Percentiles rank a stretch among this genome's conserved stretches.
These are phyloP conservation scores for Polychaeton citri DNA, from an alignment of 2,329 filamentous ascomycete genomes.

Conservation along the genomic window DNA sequence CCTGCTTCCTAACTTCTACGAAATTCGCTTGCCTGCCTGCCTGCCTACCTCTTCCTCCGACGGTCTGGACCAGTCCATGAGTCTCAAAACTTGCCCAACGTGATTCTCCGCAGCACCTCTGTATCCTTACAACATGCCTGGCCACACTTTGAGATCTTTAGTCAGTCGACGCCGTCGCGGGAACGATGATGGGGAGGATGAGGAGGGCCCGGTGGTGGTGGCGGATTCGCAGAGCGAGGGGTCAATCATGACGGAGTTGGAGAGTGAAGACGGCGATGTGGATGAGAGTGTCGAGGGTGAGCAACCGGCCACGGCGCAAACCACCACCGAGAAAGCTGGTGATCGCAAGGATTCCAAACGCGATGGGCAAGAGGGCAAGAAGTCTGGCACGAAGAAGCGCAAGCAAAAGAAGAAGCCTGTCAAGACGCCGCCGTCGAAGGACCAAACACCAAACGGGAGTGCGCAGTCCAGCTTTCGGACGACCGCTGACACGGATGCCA, in stretches of 20 bases:
- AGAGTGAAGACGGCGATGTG: conserved; percentile 40
- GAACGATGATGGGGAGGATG: conserved; percentile 59
- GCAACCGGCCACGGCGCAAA: neutral
- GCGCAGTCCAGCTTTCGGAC: conserved; percentile 23
- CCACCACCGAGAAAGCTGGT: neutral
- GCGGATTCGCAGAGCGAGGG: conserved; percentile 53
- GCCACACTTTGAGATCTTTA: conserved; percentile 47
- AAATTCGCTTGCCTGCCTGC: too few species aligned
- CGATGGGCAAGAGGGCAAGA: neutral
- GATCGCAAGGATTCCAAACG: neutral
- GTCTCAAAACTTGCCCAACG: too few species aligned
- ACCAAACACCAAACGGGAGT: conserved; percentile 20
- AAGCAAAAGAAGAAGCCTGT: conserved; percentile 15
- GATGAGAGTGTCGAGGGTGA: conserved; percentile 7
- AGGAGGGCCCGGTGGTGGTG: conserved; percentile 38
- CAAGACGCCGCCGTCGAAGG: conserved; percentile 12
- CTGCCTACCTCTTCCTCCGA: too few species aligned
- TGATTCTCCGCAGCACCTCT: too few species aligned
- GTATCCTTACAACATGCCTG: conserved; percentile 16
- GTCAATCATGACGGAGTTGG: conserved; percentile 42
- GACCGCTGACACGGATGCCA: conserved; percentile 44
- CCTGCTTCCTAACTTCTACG: neutral
- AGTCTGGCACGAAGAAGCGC: conserved; percentile 21
- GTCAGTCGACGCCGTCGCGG: conserved; percentile 55
- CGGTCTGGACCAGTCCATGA: too few species aligned